phyloP scores from a whole-genome alignment of 805 yeast genomes.

The Hemisphaericaspora nanyangensis region DNA sequence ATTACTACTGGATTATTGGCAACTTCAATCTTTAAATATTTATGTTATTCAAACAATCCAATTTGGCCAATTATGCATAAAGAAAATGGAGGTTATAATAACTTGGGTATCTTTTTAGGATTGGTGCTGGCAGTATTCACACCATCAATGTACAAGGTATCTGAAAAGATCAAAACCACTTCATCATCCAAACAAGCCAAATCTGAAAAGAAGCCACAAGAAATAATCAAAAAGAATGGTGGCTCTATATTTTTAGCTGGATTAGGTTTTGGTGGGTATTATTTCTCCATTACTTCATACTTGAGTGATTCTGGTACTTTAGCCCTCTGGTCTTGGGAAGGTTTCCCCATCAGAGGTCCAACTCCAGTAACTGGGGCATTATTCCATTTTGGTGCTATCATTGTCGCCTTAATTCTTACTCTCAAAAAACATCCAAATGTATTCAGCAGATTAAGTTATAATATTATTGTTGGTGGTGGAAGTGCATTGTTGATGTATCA shows the following conservation, averaged over 20 bases:
- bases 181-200: neutral
- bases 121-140: slow-evolving; percentile 62
- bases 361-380: slow-evolving; percentile 83
- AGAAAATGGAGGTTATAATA: slow-evolving; percentile 83
- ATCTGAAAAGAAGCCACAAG: slow-evolving; percentile 1
- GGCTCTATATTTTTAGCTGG: slow-evolving; percentile 52
- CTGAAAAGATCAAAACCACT: slow-evolving; percentile 10
- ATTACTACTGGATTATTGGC: slow-evolving; percentile 48
- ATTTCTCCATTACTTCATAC: slow-evolving; percentile 70
- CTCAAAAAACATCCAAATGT: slow-evolving; percentile 20
- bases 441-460: slow-evolving; percentile 24
- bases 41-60: slow-evolving; percentile 84
- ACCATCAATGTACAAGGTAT: slow-evolving; percentile 18
- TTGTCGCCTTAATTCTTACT: slow-evolving; percentile 44
- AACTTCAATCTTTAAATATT: slow-evolving; percentile 72
- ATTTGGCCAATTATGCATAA: slow-evolving; percentile 92
- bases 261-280: slow-evolving; percentile 70
- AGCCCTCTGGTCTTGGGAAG: slow-evolving; percentile 96
- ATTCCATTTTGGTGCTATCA: slow-evolving; percentile 55
- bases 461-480: slow-evolving; percentile 39
- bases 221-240: slow-evolving; percentile 15
- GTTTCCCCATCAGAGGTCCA: slow-evolving; percentile 84
- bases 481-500: slow-evolving; percentile 50
- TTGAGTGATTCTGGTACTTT: slow-evolving; percentile 81
- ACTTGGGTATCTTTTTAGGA: slow-evolving; percentile 63